A percentile compares a stretch with the other conserved stretches of the same genome.
phyloP scores from a whole-genome alignment of 1,284 basidiomycete species.

The Lignosus rhinocerotis region DNA sequence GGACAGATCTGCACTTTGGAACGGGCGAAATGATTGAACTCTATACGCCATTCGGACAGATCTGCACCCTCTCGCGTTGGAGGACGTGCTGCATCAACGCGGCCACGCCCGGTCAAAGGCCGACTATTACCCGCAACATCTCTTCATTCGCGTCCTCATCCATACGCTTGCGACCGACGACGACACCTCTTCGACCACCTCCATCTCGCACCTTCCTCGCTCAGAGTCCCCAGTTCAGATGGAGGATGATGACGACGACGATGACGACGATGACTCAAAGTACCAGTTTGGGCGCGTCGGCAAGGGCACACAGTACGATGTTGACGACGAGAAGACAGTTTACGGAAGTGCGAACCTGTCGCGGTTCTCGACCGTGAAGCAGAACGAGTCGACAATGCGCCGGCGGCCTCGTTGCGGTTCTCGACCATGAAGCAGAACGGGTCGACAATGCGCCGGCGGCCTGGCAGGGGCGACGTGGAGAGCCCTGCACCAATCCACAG shows the following conservation, averaged over 20 bases:
- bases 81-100: constrained; percentile 62
- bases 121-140: constrained; percentile 66
- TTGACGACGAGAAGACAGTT: constrained; percentile 31
- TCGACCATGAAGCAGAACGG: constrained; percentile 23
- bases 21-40: neutral
- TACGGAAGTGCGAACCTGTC: constrained; percentile 30
- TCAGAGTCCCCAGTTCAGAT: constrained; percentile 41
- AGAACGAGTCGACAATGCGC: constrained; percentile 13
- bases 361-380: constrained; percentile 27
- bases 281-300: constrained; percentile 15
- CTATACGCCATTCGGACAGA: constrained; percentile 36
- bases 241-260: constrained; percentile 29
- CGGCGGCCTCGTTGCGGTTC: constrained; percentile 26
- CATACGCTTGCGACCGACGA: constrained; percentile 48
- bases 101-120: constrained; percentile 62
- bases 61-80: constrained; percentile 68
- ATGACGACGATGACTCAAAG: constrained; percentile 26
- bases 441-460: constrained; percentile 14
- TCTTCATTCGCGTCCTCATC: constrained; percentile 66
- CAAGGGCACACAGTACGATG: constrained; percentile 14
- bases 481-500: neutral
- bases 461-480: constrained; percentile 25
- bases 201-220: constrained; percentile 40
- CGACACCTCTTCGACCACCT: constrained; percentile 15
- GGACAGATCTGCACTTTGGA: neutral